Percentiles rank a stretch among this genome's conserved stretches.
phyloP scores from a whole-genome alignment of 148 eudicot species.

The Heliamphora exappendiculata region DNA sequence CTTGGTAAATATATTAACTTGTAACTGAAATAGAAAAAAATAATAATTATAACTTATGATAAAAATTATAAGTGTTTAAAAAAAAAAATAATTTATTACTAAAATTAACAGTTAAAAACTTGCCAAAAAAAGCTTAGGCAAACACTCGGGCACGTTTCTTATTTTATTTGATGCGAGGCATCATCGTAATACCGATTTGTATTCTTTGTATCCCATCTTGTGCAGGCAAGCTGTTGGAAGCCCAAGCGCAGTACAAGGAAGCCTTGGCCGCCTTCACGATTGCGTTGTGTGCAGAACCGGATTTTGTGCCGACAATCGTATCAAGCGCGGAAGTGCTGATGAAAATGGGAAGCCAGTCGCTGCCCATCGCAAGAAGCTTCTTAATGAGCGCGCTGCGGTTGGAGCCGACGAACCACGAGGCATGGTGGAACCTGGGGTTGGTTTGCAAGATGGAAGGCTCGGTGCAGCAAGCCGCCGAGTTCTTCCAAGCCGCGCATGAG shows the following conservation, averaged over 20 bases:
- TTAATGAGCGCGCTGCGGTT: slow-evolving; percentile 67
- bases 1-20: too few species aligned
- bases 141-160: too few species aligned
- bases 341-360: slow-evolving; percentile 33
- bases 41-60: too few species aligned
- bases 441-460: slow-evolving; percentile 71
- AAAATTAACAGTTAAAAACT: too few species aligned
- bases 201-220: neutral
- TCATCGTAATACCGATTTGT: too few species aligned
- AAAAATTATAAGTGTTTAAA: too few species aligned
- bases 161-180: too few species aligned
- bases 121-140: too few species aligned
- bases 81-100: too few species aligned
- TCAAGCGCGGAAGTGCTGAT: slow-evolving; percentile 53
- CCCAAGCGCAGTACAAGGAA: slow-evolving; percentile 42
- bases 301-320: slow-evolving; percentile 63
- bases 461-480: slow-evolving; percentile 68
- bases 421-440: slow-evolving; percentile 74
- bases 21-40: too few species aligned
- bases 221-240: slow-evolving; percentile 47
- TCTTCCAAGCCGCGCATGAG: slow-evolving; percentile 89
- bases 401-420: slow-evolving; percentile 67
- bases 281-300: slow-evolving; percentile 66
- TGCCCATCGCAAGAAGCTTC: slow-evolving; percentile 67
- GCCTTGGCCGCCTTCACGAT: slow-evolving; percentile 58